These are phyloP conservation scores for Phytophthora sojae DNA, from an alignment of 352 stramenopile species.

Conservation along the genomic window DNA sequence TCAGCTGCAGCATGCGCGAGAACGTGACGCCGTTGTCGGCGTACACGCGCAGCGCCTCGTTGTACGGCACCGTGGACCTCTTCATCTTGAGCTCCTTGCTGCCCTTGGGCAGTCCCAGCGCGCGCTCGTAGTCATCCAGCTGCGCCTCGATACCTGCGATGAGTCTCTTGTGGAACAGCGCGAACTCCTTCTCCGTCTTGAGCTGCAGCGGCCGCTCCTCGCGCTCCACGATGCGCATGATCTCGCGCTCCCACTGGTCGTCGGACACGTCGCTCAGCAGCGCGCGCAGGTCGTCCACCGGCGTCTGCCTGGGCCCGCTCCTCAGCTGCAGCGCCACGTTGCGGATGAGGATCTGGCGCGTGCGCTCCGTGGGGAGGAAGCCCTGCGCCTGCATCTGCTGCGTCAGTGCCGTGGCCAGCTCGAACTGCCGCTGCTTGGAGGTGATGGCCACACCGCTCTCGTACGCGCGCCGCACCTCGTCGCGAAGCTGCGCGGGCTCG, in stretches of 20 bases:
- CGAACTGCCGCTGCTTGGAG: slow-evolving; percentile 76
- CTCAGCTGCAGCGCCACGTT: slow-evolving; percentile 62
- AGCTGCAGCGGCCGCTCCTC: slow-evolving; percentile 69
- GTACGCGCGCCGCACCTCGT: slow-evolving; percentile 58
- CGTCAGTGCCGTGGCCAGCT: slow-evolving; percentile 47
- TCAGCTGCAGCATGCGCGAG: slow-evolving; percentile 58
- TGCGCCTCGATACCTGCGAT: slow-evolving; percentile 48
- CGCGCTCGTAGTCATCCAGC: slow-evolving; percentile 61
- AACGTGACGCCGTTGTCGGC: slow-evolving; percentile 67
- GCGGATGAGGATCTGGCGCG: slow-evolving; percentile 61
- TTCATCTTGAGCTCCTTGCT: slow-evolving; percentile 15
- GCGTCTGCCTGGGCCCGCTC: slow-evolving; percentile 28
- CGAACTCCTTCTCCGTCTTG: slow-evolving; percentile 61
- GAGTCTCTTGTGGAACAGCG: slow-evolving; percentile 54
- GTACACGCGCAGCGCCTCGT: slow-evolving; percentile 68
- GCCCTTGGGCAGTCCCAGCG: not conserved
- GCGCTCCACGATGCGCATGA: slow-evolving; percentile 62
- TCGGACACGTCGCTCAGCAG: slow-evolving; percentile 38
- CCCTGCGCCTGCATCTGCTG: slow-evolving; percentile 59
- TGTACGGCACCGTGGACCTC: slow-evolving; percentile 55
- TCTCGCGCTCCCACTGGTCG: slow-evolving; percentile 52
- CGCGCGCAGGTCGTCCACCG: slow-evolving; percentile 42
- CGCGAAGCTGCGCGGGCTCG: slow-evolving; percentile 8
- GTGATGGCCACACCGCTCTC: slow-evolving; percentile 75
- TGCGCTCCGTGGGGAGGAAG: slow-evolving; percentile 39